Base-by-base conservation (phyloP, 805 yeast genomes). In the Monosporozyma aquatica region DNA sequence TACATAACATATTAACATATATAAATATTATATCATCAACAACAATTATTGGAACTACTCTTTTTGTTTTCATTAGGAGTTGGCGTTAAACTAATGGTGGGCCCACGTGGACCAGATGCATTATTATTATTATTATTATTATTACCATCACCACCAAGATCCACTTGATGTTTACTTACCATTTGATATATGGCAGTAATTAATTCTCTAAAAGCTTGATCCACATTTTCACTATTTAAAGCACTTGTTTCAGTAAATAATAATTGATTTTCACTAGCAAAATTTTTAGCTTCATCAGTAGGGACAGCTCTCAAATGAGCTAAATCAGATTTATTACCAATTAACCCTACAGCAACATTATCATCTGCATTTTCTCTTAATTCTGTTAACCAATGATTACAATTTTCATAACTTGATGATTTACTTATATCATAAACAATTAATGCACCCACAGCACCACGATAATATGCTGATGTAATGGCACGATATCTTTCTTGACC, bases 401-500 rank as follows among this genome's bases (percentile, higher is more conserved):
- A 87, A 49, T 80, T 77, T 61, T 84, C 95, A 64, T 87, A 87
- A 41, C 87, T 75, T 58, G 82, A 87, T 11, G 89, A 76, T 70
- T 90, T 90, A 46, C 96, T 78, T 56, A 90, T 90, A 68, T 90
- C 98, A 66, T 90, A 90, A 49, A 90, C 95, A 45, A 90, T 82
- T 56, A 90, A 73, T 4, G 97, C 97, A 46, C 98, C 98, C 42
- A 89, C 95, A 1, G 98, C 97, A 33, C 97, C 98, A 61, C 98
- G 76, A 65, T 90, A 90, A 68, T 90, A 90, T 5, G 97, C 97
- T 44, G 92, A 80, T 25, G 98, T 92, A 64, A 90, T 90, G 36
- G 98, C 97, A 56, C 98, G 78, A 71, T 92, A 90, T 64, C 98
- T 79, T 66, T 90, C 98, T 70, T 90, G 98, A 47, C 98, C 98